phyloP scores from a whole-genome alignment of 2,329 filamentous ascomycete species.

The Cryphonectria carpinicola region DNA sequence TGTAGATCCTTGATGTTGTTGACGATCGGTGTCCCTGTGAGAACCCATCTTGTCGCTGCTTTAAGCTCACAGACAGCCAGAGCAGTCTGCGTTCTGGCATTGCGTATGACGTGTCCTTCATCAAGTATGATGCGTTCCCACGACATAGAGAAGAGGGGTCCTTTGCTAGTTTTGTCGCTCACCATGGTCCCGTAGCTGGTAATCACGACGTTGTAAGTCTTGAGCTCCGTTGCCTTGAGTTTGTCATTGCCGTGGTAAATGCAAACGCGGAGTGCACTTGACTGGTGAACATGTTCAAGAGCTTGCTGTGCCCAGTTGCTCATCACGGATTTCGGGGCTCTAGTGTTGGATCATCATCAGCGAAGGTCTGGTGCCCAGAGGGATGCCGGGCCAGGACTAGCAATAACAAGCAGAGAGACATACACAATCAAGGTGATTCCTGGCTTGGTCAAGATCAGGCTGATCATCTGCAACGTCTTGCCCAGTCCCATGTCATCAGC shows the following conservation, averaged over 20 bases:
- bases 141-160: conserved; percentile 52
- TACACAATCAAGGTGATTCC: conserved; percentile 77
- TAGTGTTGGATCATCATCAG: neutral
- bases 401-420: conserved; percentile 45
- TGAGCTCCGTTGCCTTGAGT: conserved; percentile 60
- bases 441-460: conserved; percentile 66
- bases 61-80: conserved; percentile 68
- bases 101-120: conserved; percentile 82
- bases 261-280: conserved; percentile 67
- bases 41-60: conserved; percentile 76
- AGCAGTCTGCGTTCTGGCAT: conserved; percentile 73
- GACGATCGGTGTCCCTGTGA: conserved; percentile 82
- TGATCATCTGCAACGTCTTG: conserved; percentile 86
- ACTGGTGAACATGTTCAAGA: conserved; percentile 67
- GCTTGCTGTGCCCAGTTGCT: conserved; percentile 89
- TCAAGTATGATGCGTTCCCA: conserved; percentile 84
- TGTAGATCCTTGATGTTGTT: conserved; percentile 83
- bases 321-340: conserved; percentile 18
- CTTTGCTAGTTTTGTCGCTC: conserved; percentile 56
- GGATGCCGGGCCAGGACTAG: neutral
- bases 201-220: conserved; percentile 74
- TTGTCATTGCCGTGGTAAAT: conserved; percentile 74
- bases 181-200: conserved; percentile 82
- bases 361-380: neutral
- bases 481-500: conserved; percentile 94